Evolutionary conservation across 306 rosid genomes (phyloP), one percentile per base, ranked within the genome.

Genomic region (Dalbergia oliveri): DNA sequence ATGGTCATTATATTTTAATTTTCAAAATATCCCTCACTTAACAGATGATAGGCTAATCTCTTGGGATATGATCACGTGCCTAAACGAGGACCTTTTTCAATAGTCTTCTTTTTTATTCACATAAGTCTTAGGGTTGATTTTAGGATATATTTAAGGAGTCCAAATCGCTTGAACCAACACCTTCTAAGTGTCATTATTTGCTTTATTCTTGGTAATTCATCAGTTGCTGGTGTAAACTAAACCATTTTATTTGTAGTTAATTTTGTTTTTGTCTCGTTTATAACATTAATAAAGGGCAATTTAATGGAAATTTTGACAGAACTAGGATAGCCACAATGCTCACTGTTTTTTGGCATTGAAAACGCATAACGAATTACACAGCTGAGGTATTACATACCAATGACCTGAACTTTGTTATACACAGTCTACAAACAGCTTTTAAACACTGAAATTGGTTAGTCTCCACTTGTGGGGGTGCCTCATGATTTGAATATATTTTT

Each of bases 401-500:
- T 12, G 62, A 45, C 61, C n/a, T 57, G 15, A 57, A 57, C 77
- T 11, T 69, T 26, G 31, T 26, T 26, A 26, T 2, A 26, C 31
- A 26, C 56, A 35, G 50, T 59, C 54, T 14, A 8, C n/a, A 45
- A 56, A 12, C 60, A 57, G 34, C 35, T 53, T 51, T 74, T 51
- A 43, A 50, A 31, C 9, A 13, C 62, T 45, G 34, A 65, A 65
- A 37, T 26, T 65, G 54, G 57, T 69, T 76, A 13, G 60, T 84
- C 67, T 12, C 56, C 59, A 75, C 51, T 60, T 41, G 68, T 33
- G 9, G 54, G 64, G 41, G 11, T 57, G 31, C 23, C 21, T 62
- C 56, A 58, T 43, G 71, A 78, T 56, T 68, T 51, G 54, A 77
- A 72, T 26, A 39, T 50, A 77, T 50, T 60, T 53, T 67, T 16